Percentiles rank a stretch among this genome's conserved stretches.
phyloP scores from a whole-genome alignment of 2,329 filamentous ascomycete species.

The Fusarium torreyae region DNA sequence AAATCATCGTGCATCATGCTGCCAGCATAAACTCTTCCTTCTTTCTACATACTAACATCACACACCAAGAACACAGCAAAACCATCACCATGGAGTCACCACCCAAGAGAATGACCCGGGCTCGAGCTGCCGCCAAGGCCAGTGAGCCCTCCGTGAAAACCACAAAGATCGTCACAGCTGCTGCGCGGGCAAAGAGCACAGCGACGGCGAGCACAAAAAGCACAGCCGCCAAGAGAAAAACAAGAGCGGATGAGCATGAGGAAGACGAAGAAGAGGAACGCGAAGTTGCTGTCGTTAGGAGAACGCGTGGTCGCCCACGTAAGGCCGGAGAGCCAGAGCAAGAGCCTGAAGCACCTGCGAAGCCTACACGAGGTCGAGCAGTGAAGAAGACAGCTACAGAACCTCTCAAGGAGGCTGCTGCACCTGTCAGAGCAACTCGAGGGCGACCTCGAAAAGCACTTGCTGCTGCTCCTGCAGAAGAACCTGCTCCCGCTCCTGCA shows the following conservation, averaged over 20 bases:
- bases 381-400: conserved; percentile 49
- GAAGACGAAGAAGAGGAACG: conserved; percentile 62
- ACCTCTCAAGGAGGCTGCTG: conserved; percentile 43
- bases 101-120: conserved; percentile 72
- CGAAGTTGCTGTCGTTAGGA: conserved; percentile 54
- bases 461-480: conserved; percentile 42
- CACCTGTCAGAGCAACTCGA: conserved; percentile 57
- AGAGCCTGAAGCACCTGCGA: conserved; percentile 39
- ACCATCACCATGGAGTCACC: conserved; percentile 68
- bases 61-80: conserved; percentile 31
- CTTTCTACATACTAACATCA: conserved; percentile 47
- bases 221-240: conserved; percentile 64
- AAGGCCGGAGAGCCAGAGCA: conserved; percentile 56
- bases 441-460: conserved; percentile 62
- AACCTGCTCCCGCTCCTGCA: conserved; percentile 50
- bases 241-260: conserved; percentile 66
- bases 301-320: conserved; percentile 60
- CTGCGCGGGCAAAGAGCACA: conserved; percentile 63
- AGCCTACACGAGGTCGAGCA: conserved; percentile 52
- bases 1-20: conserved; percentile 48
- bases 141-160: conserved; percentile 57
- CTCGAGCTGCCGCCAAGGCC: conserved; percentile 62
- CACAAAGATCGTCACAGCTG: conserved; percentile 64
- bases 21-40: conserved; percentile 37
- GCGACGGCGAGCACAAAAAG: conserved; percentile 54